Base-by-base conservation (phyloP, 139 green algal genomes). In the Picochlorum sp. region DNA sequence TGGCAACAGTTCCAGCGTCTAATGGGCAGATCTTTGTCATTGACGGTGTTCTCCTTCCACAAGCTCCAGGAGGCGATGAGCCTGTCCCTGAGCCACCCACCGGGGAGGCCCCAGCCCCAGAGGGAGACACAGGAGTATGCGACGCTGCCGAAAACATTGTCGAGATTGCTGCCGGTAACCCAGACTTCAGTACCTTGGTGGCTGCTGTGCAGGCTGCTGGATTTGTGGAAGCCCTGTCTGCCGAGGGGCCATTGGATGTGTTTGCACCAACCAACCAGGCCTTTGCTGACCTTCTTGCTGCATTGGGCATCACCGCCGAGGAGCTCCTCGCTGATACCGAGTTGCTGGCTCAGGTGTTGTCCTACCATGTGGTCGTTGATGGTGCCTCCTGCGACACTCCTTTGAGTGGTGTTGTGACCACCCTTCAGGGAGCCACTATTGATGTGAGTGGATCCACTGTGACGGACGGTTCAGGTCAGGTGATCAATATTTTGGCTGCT, bases 181-280 rank as follows among this genome's bases (percentile, higher is more conserved):
- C 51, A 18, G 41, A 75, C 18, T 61, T 75, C 15, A 38, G 9
- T 55, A 66, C 28, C n/a, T 54, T 75, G 26, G 61, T 70, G 14
- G 44, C 55, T 1, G 62, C 61, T 5, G 26, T 58, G 6, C 13
- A 28, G 23, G 66, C 68, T 26, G 61, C 37, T 30, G 52, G 52
- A 54, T n/a, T 60, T 4, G 45, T 26, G 23, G 65, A 78, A 1
- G 57, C 65, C 24, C 62, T 79, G 49, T 37, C 31, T 41, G 24
- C 63, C 62, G 30, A 55, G 28, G 56, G 16, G 30, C 49, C 77
- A 21, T 47, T 78, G 5, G 73, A 60, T 31, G 59, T 85, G 23
- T 78, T 85, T 49, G 79, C 74, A 1, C 79, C 79, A 13, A 86
- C 71, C 60, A 76, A 85, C 23, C 69, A 66, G 4, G 79, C 78